Conservation (phyloP, 2,329 filamentous ascomycete species). For the Penicillium sp. region DNA sequence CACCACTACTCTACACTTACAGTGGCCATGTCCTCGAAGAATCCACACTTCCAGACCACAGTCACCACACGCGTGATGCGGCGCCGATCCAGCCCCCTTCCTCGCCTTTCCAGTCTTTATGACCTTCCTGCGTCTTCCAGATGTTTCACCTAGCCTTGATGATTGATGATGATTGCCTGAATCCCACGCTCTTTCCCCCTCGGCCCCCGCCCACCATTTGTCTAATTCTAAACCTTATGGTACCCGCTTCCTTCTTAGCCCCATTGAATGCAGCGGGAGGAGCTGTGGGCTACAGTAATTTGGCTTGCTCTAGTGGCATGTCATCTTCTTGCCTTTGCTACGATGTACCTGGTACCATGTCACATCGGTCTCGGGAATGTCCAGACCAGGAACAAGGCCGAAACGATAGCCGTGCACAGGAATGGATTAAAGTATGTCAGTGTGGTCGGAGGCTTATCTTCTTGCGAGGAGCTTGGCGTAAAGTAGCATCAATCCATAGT, state of each 20-base stretch:
- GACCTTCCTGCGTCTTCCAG: slow-evolving; percentile 33
- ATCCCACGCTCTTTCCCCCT: slow-evolving; percentile 9
- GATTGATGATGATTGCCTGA: slow-evolving; percentile 26
- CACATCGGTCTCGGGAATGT: slow-evolving; percentile 23
- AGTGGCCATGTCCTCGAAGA: not conserved
- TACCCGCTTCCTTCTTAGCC: slow-evolving; percentile 6
- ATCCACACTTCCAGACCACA: slow-evolving; percentile 4
- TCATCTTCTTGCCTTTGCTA: slow-evolving; percentile 29
- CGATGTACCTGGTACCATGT: slow-evolving; percentile 25
- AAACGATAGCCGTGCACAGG: slow-evolving; percentile 7
- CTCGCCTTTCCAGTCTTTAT: not conserved
- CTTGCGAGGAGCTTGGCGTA: not conserved
- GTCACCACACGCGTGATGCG: slow-evolving; percentile 10
- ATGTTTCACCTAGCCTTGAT: slow-evolving; percentile 29
- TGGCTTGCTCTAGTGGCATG: slow-evolving; percentile 35
- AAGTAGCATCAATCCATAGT: not conserved
- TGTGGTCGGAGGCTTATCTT: slow-evolving; percentile 6
- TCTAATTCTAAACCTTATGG: not conserved
- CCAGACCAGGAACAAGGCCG: slow-evolving; percentile 10
- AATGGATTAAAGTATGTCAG: not conserved
- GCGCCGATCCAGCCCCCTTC: slow-evolving; percentile 26
- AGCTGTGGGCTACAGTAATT: slow-evolving; percentile 29
- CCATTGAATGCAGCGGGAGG: slow-evolving; percentile 27
- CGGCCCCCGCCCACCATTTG: slow-evolving; percentile 7
- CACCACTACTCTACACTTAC: not conserved